A percentile compares a stretch with the other conserved stretches of the same genome.
Evolutionary conservation across 1,139 yeast genomes (phyloP).

Genomic region (Geotrichum carabidarum): DNA sequence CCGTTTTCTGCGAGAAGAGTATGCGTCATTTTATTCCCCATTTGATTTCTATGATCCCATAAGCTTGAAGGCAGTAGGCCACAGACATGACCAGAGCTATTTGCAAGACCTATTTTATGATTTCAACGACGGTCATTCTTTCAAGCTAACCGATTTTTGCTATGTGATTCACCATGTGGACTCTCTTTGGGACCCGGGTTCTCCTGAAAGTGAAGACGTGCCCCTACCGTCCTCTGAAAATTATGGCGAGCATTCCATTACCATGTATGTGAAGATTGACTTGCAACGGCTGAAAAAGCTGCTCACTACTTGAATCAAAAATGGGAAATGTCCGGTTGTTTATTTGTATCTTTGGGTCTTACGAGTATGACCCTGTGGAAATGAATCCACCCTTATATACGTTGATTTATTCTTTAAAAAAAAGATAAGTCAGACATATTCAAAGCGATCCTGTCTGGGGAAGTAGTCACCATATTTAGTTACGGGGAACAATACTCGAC

Average conservation of each 20-base stretch:
- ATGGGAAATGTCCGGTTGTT: background rate
- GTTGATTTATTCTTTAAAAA: background rate
- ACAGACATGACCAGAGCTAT: background rate
- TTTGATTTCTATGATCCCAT: slow-evolving; percentile 3
- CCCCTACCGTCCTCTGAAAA: background rate
- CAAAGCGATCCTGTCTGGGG: slow-evolving; percentile 71
- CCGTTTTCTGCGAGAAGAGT: background rate
- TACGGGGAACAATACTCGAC: slow-evolving; percentile 84
- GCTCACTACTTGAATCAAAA: background rate
- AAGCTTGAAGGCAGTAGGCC: background rate
- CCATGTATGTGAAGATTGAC: slow-evolving; percentile 4
- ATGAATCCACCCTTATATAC: too few species aligned
- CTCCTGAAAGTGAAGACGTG: background rate
- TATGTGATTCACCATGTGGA: background rate
- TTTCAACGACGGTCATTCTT: background rate
- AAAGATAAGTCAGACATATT: slow-evolving; percentile 29
- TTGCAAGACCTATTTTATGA: background rate
- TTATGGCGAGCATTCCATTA: background rate
- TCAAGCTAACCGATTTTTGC: slow-evolving; percentile 3
- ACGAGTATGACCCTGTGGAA: too few species aligned
- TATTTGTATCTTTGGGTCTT: background rate
- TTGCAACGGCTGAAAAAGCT: background rate
- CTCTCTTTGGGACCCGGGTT: background rate
- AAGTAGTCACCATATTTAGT: slow-evolving; percentile 94
- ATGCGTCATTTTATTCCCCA: background rate